Evolutionary conservation across 2,329 filamentous ascomycete genomes (phyloP), one percentile per base, ranked within the genome.

Genomic region (Hortaea werneckii): DNA sequence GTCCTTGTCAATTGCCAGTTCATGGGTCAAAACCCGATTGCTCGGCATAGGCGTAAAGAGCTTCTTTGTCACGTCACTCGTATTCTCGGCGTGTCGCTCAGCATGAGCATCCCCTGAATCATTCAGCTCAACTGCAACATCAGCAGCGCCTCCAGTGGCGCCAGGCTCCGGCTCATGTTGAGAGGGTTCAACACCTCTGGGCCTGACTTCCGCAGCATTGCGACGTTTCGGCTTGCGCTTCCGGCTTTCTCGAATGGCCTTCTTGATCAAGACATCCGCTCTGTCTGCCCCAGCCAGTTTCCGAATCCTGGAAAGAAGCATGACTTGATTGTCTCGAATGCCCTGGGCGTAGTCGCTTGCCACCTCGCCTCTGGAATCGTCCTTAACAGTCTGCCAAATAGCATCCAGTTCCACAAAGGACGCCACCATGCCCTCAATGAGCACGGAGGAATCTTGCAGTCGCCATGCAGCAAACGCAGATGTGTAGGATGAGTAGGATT

Each of bases 391-490:
- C 60, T 88, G 83, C 73, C 85, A 85, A 41, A 90, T 90, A 32
- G 82, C 82, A 58, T 92, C 86, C 2, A 92, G 75, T 60, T 88
- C 85, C 12, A 89, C 84, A 63, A 90, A 89, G 53, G 87, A 85
- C 58, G 86, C 76, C n/a, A 90, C 74, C 85, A 92, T 89, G 45
- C 87, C 82, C 56, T 89, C 83, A 43, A 90, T 79, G 4, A 92
- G 70, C 0, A 85, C 81, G 44, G 81, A 81, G 0, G 84, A 86
- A 60, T 90, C 86, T 43, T 85, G 78, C 1, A 85, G 82, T 65
- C 89, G 87, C 86, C 86, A 92, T 3, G 84, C 80, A 49, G 86
- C 84, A 58, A 92, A 89, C 1, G 84, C 84, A 44, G 85, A 83
- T 55, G 83, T 79, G 55, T 87, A 92, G 0, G 81, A 77, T 29